These are phyloP conservation scores for Malus sylvestris DNA, from an alignment of 306 rosid species.

Conservation along the genomic window DNA sequence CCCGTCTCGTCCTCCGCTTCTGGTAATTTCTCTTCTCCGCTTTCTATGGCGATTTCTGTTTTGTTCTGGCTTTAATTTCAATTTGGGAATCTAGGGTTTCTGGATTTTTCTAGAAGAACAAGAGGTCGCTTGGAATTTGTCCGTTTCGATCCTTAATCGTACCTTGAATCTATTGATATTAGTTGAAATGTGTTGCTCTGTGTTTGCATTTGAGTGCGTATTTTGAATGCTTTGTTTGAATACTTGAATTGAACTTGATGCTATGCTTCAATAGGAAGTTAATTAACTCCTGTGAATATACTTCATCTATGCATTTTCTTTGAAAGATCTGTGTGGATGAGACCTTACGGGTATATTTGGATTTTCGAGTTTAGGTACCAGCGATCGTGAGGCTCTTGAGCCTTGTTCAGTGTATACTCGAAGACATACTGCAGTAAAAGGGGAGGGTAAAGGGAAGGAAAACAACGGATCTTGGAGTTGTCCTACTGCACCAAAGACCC, in stretches of 20 bases:
- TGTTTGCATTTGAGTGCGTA: neutral
- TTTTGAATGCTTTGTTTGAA: neutral
- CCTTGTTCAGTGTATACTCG: slow-evolving; percentile 32
- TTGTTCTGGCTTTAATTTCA: neutral
- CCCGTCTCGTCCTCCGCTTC: slow-evolving; percentile 10
- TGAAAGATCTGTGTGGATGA: neutral
- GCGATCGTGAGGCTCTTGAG: slow-evolving; percentile 26
- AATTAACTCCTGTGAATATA: neutral
- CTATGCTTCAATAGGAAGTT: neutral
- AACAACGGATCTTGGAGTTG: slow-evolving; percentile 17
- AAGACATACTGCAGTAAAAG: slow-evolving; percentile 19
- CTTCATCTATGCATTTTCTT: neutral
- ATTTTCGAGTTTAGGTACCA: slow-evolving; percentile 22
- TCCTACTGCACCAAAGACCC: slow-evolving; percentile 22
- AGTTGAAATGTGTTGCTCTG: neutral
- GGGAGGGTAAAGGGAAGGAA: slow-evolving; percentile 32
- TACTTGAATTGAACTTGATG: neutral
- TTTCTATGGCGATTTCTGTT: neutral
- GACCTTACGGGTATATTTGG: neutral
- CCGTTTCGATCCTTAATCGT: neutral
- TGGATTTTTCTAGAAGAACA: neutral
- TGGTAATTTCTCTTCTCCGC: neutral
- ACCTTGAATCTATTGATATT: neutral
- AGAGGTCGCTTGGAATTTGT: neutral
- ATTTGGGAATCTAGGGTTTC: slow-evolving; percentile 8